These are phyloP conservation scores for Aspergillus awamori DNA, from an alignment of 2,329 filamentous ascomycete species.

Conservation along the genomic window DNA sequence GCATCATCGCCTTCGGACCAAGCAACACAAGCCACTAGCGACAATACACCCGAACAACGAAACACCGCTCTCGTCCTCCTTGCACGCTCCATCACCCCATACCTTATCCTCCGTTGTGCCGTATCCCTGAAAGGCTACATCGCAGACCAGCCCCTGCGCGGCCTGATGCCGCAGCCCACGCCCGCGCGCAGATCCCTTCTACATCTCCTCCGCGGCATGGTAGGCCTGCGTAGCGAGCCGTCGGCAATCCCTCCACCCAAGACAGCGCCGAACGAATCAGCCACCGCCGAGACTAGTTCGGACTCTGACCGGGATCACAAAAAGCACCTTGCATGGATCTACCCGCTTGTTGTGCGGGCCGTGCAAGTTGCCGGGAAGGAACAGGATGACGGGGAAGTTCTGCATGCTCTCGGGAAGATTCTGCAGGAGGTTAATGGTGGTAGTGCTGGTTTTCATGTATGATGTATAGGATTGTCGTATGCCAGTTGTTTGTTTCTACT, in stretches of 20 bases:
- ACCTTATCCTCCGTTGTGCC: slow-evolving; percentile 78
- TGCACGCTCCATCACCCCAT: slow-evolving; percentile 75
- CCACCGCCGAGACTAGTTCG: slow-evolving; percentile 52
- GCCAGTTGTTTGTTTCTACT: neutral
- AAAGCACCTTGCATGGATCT: slow-evolving; percentile 79
- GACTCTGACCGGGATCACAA: slow-evolving; percentile 46
- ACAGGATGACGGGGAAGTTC: slow-evolving; percentile 40
- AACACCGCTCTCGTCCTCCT: slow-evolving; percentile 59
- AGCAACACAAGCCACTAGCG: slow-evolving; percentile 27
- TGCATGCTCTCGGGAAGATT: slow-evolving; percentile 59
- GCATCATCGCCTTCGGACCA: slow-evolving; percentile 51
- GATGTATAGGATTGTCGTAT: neutral
- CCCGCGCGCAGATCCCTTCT: slow-evolving; percentile 78
- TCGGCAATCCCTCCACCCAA: slow-evolving; percentile 63
- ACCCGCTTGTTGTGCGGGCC: slow-evolving; percentile 63
- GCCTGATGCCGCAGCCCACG: slow-evolving; percentile 83
- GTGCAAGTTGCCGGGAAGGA: slow-evolving; percentile 46
- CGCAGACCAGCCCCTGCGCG: slow-evolving; percentile 86
- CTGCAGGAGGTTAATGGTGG: slow-evolving; percentile 60
- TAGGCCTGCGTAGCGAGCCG: slow-evolving; percentile 69
- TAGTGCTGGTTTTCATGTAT: slow-evolving; percentile 31
- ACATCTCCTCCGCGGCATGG: slow-evolving; percentile 68
- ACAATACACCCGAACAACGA: slow-evolving; percentile 25
- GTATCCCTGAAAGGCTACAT: slow-evolving; percentile 82
- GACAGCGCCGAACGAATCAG: slow-evolving; percentile 36